phyloP scores from a whole-genome alignment of 148 eudicot species.

The Amaranthus cruentus region DNA sequence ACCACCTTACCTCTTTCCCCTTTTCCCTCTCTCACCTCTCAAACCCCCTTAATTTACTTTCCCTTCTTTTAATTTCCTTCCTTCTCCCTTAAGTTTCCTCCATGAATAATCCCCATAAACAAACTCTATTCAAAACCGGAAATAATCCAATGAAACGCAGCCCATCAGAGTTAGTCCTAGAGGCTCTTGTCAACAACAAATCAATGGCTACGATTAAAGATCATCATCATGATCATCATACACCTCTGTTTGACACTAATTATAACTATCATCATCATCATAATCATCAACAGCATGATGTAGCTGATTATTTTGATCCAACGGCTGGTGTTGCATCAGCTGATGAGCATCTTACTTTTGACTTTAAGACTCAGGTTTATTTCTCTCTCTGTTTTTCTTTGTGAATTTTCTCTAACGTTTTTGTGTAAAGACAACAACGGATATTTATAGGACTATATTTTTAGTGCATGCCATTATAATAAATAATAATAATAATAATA shows the following conservation, averaged over 20 bases:
- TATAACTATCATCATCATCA: background rate
- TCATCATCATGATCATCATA: background rate
- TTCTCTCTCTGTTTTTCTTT: background rate
- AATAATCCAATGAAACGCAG: constrained; percentile 17
- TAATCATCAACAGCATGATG: constrained; percentile 1
- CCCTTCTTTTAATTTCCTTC: background rate
- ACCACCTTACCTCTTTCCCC: constrained; percentile 39
- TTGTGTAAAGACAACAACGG: background rate
- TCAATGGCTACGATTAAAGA: constrained; percentile 7
- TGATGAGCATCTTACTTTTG: constrained; percentile 11
- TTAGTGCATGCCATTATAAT: background rate
- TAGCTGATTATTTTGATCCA: constrained; percentile 4
- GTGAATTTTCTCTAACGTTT: constrained; percentile 1
- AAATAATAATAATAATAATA: constrained; percentile 9
- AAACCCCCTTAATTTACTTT: background rate
- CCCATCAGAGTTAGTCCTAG: constrained; percentile 20
- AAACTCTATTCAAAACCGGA: background rate
- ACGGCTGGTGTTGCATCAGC: constrained; percentile 10
- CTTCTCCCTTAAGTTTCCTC: background rate
- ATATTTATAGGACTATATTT: background rate
- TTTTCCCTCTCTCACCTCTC: constrained; percentile 33
- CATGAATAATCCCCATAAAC: constrained; percentile 9
- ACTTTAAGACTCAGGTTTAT: constrained; percentile 25
- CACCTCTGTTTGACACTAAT: background rate
- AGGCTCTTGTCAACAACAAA: background rate